Conservation (phyloP, 257 asterid species). For the Misopates orontium region DNA sequence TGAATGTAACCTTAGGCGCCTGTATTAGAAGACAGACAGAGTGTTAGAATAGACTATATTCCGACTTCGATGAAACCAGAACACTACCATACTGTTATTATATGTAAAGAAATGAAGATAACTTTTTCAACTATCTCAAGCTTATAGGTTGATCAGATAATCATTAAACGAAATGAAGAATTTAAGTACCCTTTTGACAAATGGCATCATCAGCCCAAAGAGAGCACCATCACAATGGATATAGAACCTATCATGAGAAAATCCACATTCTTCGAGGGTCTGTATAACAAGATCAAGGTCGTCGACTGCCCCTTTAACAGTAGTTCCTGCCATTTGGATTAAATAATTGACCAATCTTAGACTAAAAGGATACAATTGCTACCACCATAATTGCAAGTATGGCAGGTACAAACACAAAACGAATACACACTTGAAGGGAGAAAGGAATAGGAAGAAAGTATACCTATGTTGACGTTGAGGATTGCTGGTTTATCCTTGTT, state of each 20-base stretch:
- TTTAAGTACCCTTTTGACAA: constrained; percentile 74
- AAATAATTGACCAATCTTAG: not conserved
- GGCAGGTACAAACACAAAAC: not conserved
- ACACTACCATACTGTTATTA: not conserved
- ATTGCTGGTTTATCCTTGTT: constrained; percentile 93
- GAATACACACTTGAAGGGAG: constrained; percentile 11
- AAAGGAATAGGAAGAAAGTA: constrained; percentile 10
- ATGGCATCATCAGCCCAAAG: constrained; percentile 99
- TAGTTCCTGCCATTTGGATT: constrained; percentile 68
- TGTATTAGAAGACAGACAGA: constrained; percentile 29
- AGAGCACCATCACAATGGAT: constrained; percentile 98
- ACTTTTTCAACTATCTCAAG: too few relatives aligned
- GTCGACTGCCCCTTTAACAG: constrained; percentile 97
- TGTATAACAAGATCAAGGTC: constrained; percentile 94
- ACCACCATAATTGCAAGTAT: constrained; percentile 4
- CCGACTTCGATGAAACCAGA: not conserved
- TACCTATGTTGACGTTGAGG: constrained; percentile 90
- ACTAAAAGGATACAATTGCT: too few relatives aligned
- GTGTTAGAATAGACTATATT: too few relatives aligned
- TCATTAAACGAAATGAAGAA: constrained; percentile 16
- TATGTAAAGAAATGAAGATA: not conserved
- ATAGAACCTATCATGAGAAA: constrained; percentile 77
- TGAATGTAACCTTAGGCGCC: constrained; percentile 96
- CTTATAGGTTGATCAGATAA: not conserved
- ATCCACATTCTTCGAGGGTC: constrained; percentile 88